These are phyloP conservation scores for Nelumbo lutea DNA, from an alignment of 164 flowering plant species.

Conservation along the genomic window DNA sequence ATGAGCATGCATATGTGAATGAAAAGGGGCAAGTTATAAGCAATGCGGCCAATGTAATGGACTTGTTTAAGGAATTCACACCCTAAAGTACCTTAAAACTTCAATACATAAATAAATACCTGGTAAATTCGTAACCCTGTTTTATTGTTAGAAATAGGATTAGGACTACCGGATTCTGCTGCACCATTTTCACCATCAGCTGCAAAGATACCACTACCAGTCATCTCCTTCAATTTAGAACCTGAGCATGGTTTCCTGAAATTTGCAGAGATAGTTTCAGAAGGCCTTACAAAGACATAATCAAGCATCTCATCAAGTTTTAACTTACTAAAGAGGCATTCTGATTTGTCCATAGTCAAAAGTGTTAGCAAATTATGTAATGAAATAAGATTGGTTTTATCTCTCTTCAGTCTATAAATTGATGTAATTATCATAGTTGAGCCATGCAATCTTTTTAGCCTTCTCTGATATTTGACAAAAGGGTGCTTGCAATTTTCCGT, in stretches of 20 bases:
- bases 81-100: background rate
- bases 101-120: constrained; percentile 38
- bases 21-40: background rate
- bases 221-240: constrained; percentile 83
- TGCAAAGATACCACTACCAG: constrained; percentile 87
- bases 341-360: too few species aligned
- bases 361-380: too few species aligned
- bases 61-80: background rate
- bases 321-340: too few species aligned
- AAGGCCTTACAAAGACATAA: background rate
- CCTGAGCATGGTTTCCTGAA: constrained; percentile 92
- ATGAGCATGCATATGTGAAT: too few species aligned
- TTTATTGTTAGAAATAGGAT: constrained; percentile 40
- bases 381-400: too few species aligned
- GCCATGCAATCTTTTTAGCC: too few species aligned
- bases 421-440: too few species aligned
- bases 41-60: background rate
- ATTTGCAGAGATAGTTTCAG: constrained; percentile 5
- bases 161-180: constrained; percentile 43
- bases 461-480: too few species aligned
- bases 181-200: constrained; percentile 47
- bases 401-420: too few species aligned
- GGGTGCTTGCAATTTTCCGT: too few species aligned
- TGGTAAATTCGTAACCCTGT: constrained; percentile 80
- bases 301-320: too few species aligned